Conservation (phyloP, 345 rosid genomes). For the Acer saccharum region DNA sequence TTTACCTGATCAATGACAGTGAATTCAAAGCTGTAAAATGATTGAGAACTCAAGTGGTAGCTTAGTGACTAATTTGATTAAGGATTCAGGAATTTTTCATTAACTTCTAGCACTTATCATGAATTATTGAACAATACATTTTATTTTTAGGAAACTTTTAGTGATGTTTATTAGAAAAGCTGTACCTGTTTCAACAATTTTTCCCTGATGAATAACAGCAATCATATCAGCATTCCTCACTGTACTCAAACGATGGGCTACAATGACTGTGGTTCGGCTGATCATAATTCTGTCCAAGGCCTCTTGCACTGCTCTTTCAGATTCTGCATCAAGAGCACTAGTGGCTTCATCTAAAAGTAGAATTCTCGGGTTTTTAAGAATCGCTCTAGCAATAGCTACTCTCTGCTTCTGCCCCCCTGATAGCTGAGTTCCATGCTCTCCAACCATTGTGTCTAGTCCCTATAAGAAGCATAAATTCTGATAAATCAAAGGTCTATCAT, state of each 20-base stretch:
- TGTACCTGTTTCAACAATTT: slow-evolving; percentile 48
- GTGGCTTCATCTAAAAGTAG: slow-evolving; percentile 56
- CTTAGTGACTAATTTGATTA: background rate
- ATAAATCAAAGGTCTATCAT: background rate
- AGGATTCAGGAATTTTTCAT: background rate
- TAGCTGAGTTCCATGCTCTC: slow-evolving; percentile 56
- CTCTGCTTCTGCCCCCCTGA: slow-evolving; percentile 64
- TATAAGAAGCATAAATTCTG: slow-evolving; percentile 6
- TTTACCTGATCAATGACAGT: slow-evolving; percentile 40
- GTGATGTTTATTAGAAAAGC: background rate
- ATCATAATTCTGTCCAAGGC: slow-evolving; percentile 46
- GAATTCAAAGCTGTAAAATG: background rate
- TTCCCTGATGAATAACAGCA: slow-evolving; percentile 43
- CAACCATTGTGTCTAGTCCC: slow-evolving; percentile 56
- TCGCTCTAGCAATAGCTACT: slow-evolving; percentile 51
- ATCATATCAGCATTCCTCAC: slow-evolving; percentile 38
- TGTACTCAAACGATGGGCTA: slow-evolving; percentile 50
- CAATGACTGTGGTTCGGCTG: slow-evolving; percentile 40
- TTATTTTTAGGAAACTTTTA: background rate
- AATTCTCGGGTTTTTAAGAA: slow-evolving; percentile 44
- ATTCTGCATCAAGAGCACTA: slow-evolving; percentile 52
- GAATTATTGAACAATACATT: background rate
- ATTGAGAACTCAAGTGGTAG: background rate
- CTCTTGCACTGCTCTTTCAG: slow-evolving; percentile 49
- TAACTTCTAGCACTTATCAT: background rate